Base-by-base conservation (phyloP, 352 stramenopile genomes). In the Phytophthora pisi region DNA sequence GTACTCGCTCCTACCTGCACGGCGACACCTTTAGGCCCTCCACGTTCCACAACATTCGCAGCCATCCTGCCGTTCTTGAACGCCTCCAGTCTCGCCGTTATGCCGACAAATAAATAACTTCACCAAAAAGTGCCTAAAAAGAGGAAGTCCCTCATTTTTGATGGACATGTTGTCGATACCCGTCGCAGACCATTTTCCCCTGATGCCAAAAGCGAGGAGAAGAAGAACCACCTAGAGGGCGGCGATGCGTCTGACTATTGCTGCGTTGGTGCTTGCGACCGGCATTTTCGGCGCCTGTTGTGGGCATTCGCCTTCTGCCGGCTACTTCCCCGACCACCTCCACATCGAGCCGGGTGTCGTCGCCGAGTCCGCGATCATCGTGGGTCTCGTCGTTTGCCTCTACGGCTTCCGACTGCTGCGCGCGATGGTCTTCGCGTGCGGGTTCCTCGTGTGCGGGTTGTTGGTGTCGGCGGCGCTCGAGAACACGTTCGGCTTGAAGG, bases 391-490 rank as follows among this genome's bases (percentile, higher is more conserved):
- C 18, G 42, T 91, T 23, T 89, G 79, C 45, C 55, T 88, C 5
- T 77, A 71, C 23, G 86, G 86, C 13, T 88, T 89, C 40, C 69
- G 76, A 18, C 66, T 87, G 13, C 56, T 87, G 28, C 82, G 77
- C 13, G 68, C 53, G 4, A 70, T 82, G 42, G 70, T 81, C 26
- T 84, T 92, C 46, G 30, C 79, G 8, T 86, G 74, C 56, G 81
- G 78, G 5, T 91, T 94, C 56, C 58, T 89, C 30, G 50, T 82
- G 6, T 61, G 70, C 20, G 84, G 82, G 4, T 59, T 94, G 38
- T 43, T 88, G 31, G 72, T 74, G 1, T 68, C 78, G 6, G 61
- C 74, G 2, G 50, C 88, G 2, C 55, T 89, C 26, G 83, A 82
- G 43, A 61, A 66, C 16, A 63, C 70, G 18, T 88, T 89, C 42